Percentiles rank a stretch among this genome's conserved stretches.
These are phyloP conservation scores for Tuctoria greenei DNA, from an alignment of 176 grass and related monocot genomes.

Conservation along the genomic window DNA sequence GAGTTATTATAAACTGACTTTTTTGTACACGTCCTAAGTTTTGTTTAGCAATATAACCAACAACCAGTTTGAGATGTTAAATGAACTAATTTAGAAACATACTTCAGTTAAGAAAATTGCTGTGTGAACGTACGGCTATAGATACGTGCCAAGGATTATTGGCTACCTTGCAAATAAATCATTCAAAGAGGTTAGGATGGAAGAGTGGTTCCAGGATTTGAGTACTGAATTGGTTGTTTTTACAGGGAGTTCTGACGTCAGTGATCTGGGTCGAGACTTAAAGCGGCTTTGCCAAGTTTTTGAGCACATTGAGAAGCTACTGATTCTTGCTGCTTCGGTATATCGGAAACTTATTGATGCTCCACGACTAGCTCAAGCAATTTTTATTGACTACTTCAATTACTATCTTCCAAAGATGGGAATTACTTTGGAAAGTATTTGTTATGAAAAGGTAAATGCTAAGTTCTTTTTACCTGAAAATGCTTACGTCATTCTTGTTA, in stretches of 20 bases:
- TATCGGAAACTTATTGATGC: slow-evolving; percentile 69
- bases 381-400: slow-evolving; percentile 83
- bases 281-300: slow-evolving; percentile 81
- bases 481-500: slow-evolving; percentile 2
- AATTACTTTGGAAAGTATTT: slow-evolving; percentile 71
- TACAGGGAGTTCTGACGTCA: slow-evolving; percentile 63
- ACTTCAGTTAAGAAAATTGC: background rate
- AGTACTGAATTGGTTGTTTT: slow-evolving; percentile 24
- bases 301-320: slow-evolving; percentile 88
- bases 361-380: slow-evolving; percentile 64
- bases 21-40: background rate
- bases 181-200: slow-evolving; percentile 23
- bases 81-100: background rate
- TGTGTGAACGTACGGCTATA: background rate
- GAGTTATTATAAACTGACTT: background rate
- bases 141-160: background rate
- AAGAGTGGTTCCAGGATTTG: slow-evolving; percentile 7
- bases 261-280: slow-evolving; percentile 77
- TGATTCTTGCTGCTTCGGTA: slow-evolving; percentile 82
- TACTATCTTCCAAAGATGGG: slow-evolving; percentile 95
- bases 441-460: slow-evolving; percentile 75
- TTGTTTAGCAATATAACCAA: slow-evolving; percentile 9
- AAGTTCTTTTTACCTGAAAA: slow-evolving; percentile 7
- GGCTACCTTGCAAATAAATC: slow-evolving; percentile 19
- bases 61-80: background rate